Evolutionary conservation across 2,329 filamentous ascomycete genomes (phyloP), one percentile per base, ranked within the genome.

Genomic region (Colletotrichum godetiae): DNA sequence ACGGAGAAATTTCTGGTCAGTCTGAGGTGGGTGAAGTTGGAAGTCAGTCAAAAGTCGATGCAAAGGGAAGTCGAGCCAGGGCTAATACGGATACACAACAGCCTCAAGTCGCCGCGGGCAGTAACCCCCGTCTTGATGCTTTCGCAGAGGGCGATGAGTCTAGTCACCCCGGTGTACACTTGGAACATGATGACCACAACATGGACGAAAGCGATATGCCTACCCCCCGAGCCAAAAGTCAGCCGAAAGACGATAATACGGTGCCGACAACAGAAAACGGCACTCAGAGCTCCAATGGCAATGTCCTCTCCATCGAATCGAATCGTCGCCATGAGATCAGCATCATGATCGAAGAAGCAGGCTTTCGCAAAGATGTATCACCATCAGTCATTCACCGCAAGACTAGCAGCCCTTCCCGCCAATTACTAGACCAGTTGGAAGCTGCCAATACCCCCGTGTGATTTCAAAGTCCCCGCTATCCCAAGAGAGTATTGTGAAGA

Each of bases 261-360:
- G 24, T 31, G n/a, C 5, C 57, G 1, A 46, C 65, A 13, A 53
- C 53, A 49, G 67, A 75, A 74, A 68, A 65, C 72, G 74, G 73
- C 59, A 64, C 73, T 37, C 59, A 72, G 35, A 29, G 33, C 24
- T 70, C 46, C 6, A 61, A 53, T 15, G 29, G 4, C 2, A 55
- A 33, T 33, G 60, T 60, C 22, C 68, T 78, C 10, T 77, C 82
- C 22, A 82, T 78, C 46, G 79, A 74, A 71, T 83, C 75, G 77
- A 82, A 76, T 77, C 82, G 74, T 24, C 80, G 81, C 12, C 82
- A 86, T 12, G 70, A 72, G 29, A 86, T 87, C 52, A 83, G 82
- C 59, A 76, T 82, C 55, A 78, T 88, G 60, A 88, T 88, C 53
- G 82, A 81, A 61, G 84, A 88, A 60, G 86, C 85, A 15, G 86